Evolutionary conservation across 1,284 basidiomycete genomes (phyloP), one percentile per base, ranked within the genome.

Genomic region (Tilletia walkeri): DNA sequence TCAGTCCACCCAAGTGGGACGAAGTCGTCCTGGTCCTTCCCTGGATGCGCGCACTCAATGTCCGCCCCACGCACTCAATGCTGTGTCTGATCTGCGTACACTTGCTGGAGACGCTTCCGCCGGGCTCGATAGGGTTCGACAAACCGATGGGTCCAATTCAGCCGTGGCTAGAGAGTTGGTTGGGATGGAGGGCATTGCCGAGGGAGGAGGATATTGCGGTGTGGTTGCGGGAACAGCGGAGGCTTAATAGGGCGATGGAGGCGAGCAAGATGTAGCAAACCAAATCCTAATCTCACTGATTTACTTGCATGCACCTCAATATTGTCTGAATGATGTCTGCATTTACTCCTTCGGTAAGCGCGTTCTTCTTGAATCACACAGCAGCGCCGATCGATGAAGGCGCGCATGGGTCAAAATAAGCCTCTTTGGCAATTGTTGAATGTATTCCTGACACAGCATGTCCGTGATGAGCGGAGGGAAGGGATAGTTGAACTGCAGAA

Each of bases 61-160:
- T 63, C 59, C 36, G 34, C 16, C 59, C 59, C 12, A 39, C 59
- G 14, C 30, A 5, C 16, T 38, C 30, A 14, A 18, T 63, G 59
- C 59, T 63, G 14, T 63, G 59, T 39, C 36, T 38, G 12, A 16
- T 63, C 59, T 38, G 30, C 12, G 38, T 63, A 34, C 59, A 63
- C n/a, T 36, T 63, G 59, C 18, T 41, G 36, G 59, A 63, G 59
- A 63, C 59, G 34, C 59, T 38, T 16, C 59, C 59, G 30, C 59
- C 34, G 10, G 59, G 59, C 14, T 34, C 36, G 20, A 56, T 56
- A 1, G 16, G 16, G 10, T 53, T 24, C 18, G 50, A 24, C 50
- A n/a, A 7, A 4, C 50, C 50, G 50, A 10, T 53, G 18, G 50
- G 50, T 12, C 50, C 50, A 4, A 18, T 53, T 7, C 18, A 53